Evolutionary conservation across 495 filamentous ascomycete genomes (phyloP).

Genomic region (Pyronema omphalodes): DNA sequence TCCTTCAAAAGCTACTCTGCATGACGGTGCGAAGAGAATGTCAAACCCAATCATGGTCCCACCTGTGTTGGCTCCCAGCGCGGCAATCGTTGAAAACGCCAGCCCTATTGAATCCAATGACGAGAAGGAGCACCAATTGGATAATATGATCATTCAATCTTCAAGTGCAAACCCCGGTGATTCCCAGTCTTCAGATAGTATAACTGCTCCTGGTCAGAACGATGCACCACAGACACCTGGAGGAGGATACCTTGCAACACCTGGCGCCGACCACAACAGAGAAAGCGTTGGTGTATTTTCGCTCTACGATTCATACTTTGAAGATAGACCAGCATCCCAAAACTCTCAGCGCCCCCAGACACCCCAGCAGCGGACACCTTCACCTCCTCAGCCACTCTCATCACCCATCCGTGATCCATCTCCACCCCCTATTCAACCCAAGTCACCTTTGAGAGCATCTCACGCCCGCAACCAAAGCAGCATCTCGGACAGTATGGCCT

Average conservation of each 20-base stretch:
- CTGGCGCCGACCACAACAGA: conserved; percentile 1
- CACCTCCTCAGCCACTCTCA: not conserved
- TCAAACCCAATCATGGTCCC: conserved; percentile 1
- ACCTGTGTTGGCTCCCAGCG: not conserved
- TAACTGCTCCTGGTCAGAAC: no score
- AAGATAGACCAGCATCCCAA: conserved; percentile 4
- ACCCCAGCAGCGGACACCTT: not conserved
- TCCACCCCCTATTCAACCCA: conserved; percentile 5
- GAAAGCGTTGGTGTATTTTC: conserved; percentile 15
- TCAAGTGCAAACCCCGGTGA: not conserved
- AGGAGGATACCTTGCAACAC: not conserved
- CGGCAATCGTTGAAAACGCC: not conserved
- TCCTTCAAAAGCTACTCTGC: not conserved
- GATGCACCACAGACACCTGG: no score
- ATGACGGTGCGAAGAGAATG: conserved; percentile 2
- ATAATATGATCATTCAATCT: not conserved
- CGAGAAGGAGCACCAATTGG: not conserved
- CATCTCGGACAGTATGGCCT: not conserved
- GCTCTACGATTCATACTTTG: conserved; percentile 22
- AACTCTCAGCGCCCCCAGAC: no score
- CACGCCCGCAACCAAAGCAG: not conserved
- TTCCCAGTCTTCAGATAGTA: not conserved
- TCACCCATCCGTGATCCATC: not conserved
- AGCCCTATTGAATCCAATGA: not conserved
- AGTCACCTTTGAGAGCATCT: conserved; percentile 1